Percentiles rank a stretch among this genome's conserved stretches.
Evolutionary conservation across 2,329 filamentous ascomycete genomes (phyloP).

Genomic region (Cladophialophora immunda): DNA sequence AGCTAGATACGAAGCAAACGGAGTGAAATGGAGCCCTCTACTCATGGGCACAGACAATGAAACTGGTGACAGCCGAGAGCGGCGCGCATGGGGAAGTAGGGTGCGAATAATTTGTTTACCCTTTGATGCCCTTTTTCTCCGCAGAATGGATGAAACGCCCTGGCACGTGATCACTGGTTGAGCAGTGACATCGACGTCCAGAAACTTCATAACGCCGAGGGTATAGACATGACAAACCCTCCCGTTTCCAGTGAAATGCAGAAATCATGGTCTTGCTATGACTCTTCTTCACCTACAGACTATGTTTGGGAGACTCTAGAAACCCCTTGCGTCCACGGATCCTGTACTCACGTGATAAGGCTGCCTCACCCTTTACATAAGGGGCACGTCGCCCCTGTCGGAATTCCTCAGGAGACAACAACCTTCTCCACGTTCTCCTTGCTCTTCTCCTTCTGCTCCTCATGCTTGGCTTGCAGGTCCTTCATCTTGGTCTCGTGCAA

Average conservation of each 20-base stretch:
- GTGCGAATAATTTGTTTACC: conserved; percentile 21
- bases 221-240: not conserved
- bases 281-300: not conserved
- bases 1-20: not conserved
- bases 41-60: not conserved
- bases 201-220: not conserved
- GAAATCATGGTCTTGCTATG: not conserved
- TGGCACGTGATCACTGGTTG: not conserved
- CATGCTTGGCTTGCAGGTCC: conserved; percentile 33
- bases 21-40: not conserved
- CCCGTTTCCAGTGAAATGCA: not conserved
- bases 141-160: conserved; percentile 1
- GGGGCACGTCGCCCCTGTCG: not conserved
- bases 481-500: conserved; percentile 38
- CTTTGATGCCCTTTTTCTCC: conserved; percentile 3
- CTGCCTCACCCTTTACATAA: conserved; percentile 3
- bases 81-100: not conserved
- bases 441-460: conserved; percentile 30
- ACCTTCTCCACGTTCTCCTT: conserved; percentile 33
- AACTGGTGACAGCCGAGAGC: not conserved
- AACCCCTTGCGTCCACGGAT: not conserved
- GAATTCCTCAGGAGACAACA: conserved; percentile 13
- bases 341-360: conserved; percentile 11
- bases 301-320: not conserved
- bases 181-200: not conserved